Percentiles rank a stretch among this genome's conserved stretches.
These are phyloP conservation scores for Xylaria sp. DNA, from an alignment of 2,329 filamentous ascomycete species.

Conservation along the genomic window DNA sequence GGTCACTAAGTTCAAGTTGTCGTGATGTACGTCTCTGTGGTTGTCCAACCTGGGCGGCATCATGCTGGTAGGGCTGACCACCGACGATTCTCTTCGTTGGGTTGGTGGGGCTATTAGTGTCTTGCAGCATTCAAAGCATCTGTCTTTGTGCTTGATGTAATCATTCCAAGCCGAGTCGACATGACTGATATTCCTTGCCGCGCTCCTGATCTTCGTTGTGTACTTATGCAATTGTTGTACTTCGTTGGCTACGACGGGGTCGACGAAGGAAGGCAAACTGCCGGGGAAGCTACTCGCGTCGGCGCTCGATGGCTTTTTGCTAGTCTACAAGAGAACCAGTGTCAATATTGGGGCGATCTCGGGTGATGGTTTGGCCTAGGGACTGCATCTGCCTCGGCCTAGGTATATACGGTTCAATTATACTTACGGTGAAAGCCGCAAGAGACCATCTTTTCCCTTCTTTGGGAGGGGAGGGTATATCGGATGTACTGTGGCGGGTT, in stretches of 20 bases:
- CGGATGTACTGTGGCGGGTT: constrained; percentile 28
- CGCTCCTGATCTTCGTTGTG: constrained; percentile 27
- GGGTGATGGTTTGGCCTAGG: neutral
- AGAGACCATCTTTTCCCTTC: constrained; percentile 32
- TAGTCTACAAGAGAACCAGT: constrained; percentile 3
- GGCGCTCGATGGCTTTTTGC: constrained; percentile 13
- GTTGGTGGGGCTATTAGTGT: constrained; percentile 47
- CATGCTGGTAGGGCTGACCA: constrained; percentile 30
- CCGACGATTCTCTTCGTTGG: constrained; percentile 15
- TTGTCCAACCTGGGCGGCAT: constrained; percentile 13
- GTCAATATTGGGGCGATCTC: neutral
- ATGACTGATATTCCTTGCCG: constrained; percentile 28
- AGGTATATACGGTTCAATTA: neutral
- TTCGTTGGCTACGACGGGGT: constrained; percentile 22
- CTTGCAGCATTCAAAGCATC: constrained; percentile 54
- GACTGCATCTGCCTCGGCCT: too few species aligned
- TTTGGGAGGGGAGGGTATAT: constrained; percentile 18
- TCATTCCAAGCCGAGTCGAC: constrained; percentile 58
- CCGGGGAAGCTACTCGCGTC: constrained; percentile 28
- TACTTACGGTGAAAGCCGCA: constrained; percentile 30
- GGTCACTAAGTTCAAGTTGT: constrained; percentile 15
- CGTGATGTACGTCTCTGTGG: constrained; percentile 10
- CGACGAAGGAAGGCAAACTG: constrained; percentile 19
- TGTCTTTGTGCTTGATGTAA: constrained; percentile 55
- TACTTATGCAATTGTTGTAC: constrained; percentile 32